phyloP scores from a whole-genome alignment of 345 rosid species.

The Aquilaria malaccensis region DNA sequence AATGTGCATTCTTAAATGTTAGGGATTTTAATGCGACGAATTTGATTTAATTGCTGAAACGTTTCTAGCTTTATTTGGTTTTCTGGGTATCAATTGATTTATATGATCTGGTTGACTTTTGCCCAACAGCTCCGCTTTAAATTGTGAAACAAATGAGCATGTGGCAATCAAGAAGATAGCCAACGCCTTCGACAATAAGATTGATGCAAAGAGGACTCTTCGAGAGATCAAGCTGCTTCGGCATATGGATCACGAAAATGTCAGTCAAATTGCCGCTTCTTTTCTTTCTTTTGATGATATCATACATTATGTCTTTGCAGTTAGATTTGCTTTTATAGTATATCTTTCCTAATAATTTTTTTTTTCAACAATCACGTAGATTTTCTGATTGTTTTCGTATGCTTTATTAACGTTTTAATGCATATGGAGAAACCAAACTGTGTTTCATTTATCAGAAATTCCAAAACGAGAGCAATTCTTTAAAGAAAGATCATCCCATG shows the following conservation, averaged over 20 bases:
- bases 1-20: neutral
- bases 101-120: too few relatives aligned
- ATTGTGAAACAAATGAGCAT: slow-evolving; percentile 71
- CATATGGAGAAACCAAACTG: too few relatives aligned
- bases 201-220: slow-evolving; percentile 89
- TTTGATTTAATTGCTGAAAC: neutral
- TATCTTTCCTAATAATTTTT: too few relatives aligned
- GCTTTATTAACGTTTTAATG: too few relatives aligned
- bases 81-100: slow-evolving; percentile 5
- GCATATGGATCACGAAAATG: slow-evolving; percentile 94
- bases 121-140: slow-evolving; percentile 43
- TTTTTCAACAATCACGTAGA: too few relatives aligned
- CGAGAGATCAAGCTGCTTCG: slow-evolving; percentile 98
- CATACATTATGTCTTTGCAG: neutral
- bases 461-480: too few relatives aligned
- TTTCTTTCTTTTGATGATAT: neutral
- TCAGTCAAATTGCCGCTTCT: slow-evolving; percentile 40
- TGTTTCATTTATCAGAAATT: too few relatives aligned
- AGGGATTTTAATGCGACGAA: neutral
- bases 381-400: too few relatives aligned
- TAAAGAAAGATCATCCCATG: too few relatives aligned
- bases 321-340: neutral
- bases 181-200: slow-evolving; percentile 68
- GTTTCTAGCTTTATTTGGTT: neutral
- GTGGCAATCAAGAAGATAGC: slow-evolving; percentile 89